A percentile compares a stretch with the other conserved stretches of the same genome.
phyloP scores from a whole-genome alignment of 2,329 filamentous ascomycete species.

The Aspergillus sp. region DNA sequence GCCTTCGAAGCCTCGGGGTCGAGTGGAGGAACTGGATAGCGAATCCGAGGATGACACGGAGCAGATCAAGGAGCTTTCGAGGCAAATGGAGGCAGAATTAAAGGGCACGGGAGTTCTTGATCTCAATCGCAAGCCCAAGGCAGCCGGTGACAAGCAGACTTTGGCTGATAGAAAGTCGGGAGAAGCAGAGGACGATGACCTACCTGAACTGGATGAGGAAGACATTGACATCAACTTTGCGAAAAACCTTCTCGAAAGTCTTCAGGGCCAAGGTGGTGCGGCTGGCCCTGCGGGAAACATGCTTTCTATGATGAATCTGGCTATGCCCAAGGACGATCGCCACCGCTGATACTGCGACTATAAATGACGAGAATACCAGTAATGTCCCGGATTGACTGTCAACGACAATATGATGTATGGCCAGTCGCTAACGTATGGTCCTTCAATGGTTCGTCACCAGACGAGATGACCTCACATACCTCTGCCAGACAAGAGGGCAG shows the following conservation, averaged over 20 bases:
- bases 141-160: conserved; percentile 20
- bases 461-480: too few species aligned
- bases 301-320: conserved; percentile 80
- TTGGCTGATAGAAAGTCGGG: conserved; percentile 35
- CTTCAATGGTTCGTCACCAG: too few species aligned
- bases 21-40: conserved; percentile 54
- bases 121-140: conserved; percentile 32
- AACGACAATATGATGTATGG: not conserved
- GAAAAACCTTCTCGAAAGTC: conserved; percentile 87
- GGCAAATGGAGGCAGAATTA: conserved; percentile 52
- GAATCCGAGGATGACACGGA: conserved; percentile 62
- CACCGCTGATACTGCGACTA: conserved; percentile 13
- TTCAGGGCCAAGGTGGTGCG: conserved; percentile 85
- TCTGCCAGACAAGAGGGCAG: too few species aligned
- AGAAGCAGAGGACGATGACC: conserved; percentile 24
- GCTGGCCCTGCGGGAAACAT: conserved; percentile 86
- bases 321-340: conserved; percentile 74
- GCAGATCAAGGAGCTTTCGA: conserved; percentile 47
- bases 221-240: conserved; percentile 84
- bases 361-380: not conserved
- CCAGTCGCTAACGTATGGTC: too few species aligned
- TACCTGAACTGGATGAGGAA: conserved; percentile 53
- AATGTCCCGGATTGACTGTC: not conserved
- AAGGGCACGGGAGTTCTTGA: conserved; percentile 48
- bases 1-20: conserved; percentile 28